A percentile compares a stretch with the other conserved stretches of the same genome.
Conservation (phyloP, 2,329 filamentous ascomycete species). For the Hypoxylon sp. region DNA sequence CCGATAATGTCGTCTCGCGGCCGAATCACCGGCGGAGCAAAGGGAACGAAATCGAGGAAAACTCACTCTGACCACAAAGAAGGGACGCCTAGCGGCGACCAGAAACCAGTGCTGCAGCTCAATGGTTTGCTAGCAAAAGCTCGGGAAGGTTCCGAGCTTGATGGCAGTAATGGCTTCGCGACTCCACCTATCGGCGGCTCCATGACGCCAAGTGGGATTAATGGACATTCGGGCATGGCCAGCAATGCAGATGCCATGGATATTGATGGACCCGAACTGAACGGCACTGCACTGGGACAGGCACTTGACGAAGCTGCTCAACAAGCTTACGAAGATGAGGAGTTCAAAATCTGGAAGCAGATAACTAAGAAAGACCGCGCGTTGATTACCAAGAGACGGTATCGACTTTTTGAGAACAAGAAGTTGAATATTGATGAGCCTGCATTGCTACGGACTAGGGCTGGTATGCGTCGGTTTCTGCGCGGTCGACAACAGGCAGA, state of each 20-base stretch:
- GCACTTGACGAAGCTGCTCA: constrained; percentile 76
- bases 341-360: constrained; percentile 99
- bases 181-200: constrained; percentile 84
- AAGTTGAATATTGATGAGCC: constrained; percentile 89
- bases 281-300: constrained; percentile 72
- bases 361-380: constrained; percentile 97
- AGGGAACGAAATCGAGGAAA: constrained; percentile 82
- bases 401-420: constrained; percentile 86
- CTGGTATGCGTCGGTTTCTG: constrained; percentile 89
- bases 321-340: constrained; percentile 88
- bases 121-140: constrained; percentile 71
- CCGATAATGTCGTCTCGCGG: constrained; percentile 98
- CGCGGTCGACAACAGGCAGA: constrained; percentile 81
- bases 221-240: constrained; percentile 73
- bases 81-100: constrained; percentile 80
- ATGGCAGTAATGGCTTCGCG: constrained; percentile 86
- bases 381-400: constrained; percentile 84
- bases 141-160: constrained; percentile 82
- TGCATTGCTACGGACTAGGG: constrained; percentile 84
- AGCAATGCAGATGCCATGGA: constrained; percentile 90
- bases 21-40: constrained; percentile 84
- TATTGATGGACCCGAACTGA: constrained; percentile 80
- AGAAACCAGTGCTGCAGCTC: constrained; percentile 78
- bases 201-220: constrained; percentile 78
- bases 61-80: constrained; percentile 80